Percentiles rank a stretch among this genome's conserved stretches.
Conservation (phyloP, 257 asterid species). For the Nicotiana noctiflora region DNA sequence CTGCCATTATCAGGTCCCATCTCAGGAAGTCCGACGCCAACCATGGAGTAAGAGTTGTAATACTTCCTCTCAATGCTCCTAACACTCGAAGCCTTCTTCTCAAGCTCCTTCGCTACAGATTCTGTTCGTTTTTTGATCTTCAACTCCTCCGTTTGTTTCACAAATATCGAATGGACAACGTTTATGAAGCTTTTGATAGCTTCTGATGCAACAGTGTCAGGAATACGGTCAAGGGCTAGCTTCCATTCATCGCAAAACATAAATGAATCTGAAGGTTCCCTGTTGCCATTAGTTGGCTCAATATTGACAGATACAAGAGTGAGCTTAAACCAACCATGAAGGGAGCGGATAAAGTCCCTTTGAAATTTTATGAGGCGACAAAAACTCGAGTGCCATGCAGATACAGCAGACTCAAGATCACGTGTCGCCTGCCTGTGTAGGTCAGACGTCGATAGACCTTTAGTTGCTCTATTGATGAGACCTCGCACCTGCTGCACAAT, state of each 20-base stretch:
- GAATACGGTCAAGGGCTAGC: constrained; percentile 76
- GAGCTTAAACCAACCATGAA: constrained; percentile 91
- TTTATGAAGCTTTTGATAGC: constrained; percentile 94
- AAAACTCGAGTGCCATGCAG: constrained; percentile 89
- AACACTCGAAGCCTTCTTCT: constrained; percentile 72
- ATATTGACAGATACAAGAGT: constrained; percentile 54
- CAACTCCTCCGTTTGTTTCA: constrained; percentile 80
- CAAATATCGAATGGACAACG: constrained; percentile 68
- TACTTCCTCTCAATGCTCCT: constrained; percentile 83
- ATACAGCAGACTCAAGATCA: constrained; percentile 89
- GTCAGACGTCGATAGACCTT: constrained; percentile 73
- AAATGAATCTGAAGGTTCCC: constrained; percentile 41
- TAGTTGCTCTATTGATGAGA: constrained; percentile 47
- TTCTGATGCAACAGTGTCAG: constrained; percentile 93
- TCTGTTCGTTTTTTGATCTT: constrained; percentile 74
- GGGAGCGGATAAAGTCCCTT: constrained; percentile 59
- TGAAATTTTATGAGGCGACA: constrained; percentile 74
- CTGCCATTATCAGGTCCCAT: constrained; percentile 52
- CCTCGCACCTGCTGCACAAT: constrained; percentile 95
- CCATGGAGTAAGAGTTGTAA: constrained; percentile 76
- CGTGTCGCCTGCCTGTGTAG: constrained; percentile 90
- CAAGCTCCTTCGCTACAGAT: constrained; percentile 71
- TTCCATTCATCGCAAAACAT: constrained; percentile 89
- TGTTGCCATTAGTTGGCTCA: constrained; percentile 29
- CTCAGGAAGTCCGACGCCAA: constrained; percentile 74